Evolutionary conservation across 331 rosid genomes (phyloP).

Genomic region (Saraca asoca): DNA sequence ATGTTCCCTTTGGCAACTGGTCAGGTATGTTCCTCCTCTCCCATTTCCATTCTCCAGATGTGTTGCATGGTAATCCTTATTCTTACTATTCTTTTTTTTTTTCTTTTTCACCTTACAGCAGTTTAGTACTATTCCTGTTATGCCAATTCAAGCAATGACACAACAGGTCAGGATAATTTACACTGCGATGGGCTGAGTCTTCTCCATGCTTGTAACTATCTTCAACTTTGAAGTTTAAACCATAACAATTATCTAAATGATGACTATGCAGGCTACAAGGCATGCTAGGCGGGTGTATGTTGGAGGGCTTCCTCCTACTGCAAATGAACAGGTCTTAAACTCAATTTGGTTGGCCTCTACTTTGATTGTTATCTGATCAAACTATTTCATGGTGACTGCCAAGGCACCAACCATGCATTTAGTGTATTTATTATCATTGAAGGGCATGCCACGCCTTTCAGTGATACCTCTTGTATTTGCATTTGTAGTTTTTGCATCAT

Average conservation of each 20-base stretch:
- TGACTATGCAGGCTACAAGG: slow-evolving; percentile 60
- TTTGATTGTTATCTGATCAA: background rate
- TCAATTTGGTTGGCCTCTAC: background rate
- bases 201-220: background rate
- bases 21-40: slow-evolving; percentile 41
- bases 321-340: slow-evolving; percentile 61
- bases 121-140: slow-evolving; percentile 59
- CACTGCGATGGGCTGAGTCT: background rate
- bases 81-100: background rate
- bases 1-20: slow-evolving; percentile 62
- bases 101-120: slow-evolving; percentile 38
- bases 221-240: background rate
- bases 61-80: background rate
- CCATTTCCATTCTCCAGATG: no score
- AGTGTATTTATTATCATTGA: background rate
- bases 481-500: background rate
- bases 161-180: slow-evolving; percentile 53
- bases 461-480: no score
- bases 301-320: slow-evolving; percentile 74
- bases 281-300: slow-evolving; percentile 78
- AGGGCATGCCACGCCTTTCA: background rate
- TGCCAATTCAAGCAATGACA: slow-evolving; percentile 76
- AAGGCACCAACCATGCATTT: background rate
- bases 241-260: background rate
- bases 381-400: background rate